Base-by-base conservation (phyloP, 208 protist genomes). In the Leishmania turanica region DNA sequence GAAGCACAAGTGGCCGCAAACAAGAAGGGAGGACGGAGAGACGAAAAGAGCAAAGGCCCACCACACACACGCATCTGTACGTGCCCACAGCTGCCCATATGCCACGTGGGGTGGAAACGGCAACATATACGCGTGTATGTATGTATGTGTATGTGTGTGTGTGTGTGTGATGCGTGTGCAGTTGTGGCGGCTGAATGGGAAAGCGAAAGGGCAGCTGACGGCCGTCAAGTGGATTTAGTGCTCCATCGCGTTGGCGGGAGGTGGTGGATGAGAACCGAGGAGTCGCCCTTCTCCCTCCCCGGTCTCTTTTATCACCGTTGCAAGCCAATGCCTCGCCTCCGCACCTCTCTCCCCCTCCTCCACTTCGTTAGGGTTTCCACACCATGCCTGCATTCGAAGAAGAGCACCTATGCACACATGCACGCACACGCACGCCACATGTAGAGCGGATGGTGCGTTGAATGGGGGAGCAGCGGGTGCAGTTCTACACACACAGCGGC, bases 401-500 rank as follows among this genome's bases (percentile, higher is more conserved):
- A 69, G 34, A 40, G 19, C 24, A 40, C 65, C 13, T 69, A 69
- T 69, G 27, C n/a, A 69, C 65, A 21, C 34, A 45, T 24, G 37
- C 40, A 31, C 21, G 11, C 42, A 21, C 60, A 71, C 49, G 2
- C 60, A 72, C 64, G 24, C 31, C 66, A 72, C 49, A 72, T 31
- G 66, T 72, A 27, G 76, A 19, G 37, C 45, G 42, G 6, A n/a
- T 53, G 54, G 45, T 56, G 49, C 31, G 34, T 31, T 58, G 49
- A 72, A 5, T 51, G 45, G 27, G 24, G 19, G 45, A 73, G 27
- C 7, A 53, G 40, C 45, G 24, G 69, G 45, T 54, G 15, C 17
- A 45, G 72, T 62, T 62, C 47, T 21, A 76, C 66, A 71, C 45
- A 80, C 8, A 56, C 45, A 66, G 37, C 40, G 66, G 42, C 37